A percentile compares a stretch with the other conserved stretches of the same genome.
Evolutionary conservation across 805 yeast genomes (phyloP).

Genomic region (Teunomyces barrocoloradensis): DNA sequence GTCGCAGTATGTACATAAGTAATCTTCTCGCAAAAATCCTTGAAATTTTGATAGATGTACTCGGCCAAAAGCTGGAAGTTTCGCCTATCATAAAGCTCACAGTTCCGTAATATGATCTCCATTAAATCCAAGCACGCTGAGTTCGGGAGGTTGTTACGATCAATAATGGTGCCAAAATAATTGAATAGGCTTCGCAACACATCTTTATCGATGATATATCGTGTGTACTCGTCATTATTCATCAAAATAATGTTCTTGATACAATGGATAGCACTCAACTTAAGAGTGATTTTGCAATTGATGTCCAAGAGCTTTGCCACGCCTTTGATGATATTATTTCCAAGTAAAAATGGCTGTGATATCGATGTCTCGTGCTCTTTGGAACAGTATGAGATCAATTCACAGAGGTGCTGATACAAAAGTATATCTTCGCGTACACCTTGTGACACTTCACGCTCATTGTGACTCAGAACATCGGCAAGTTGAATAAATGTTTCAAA

Average conservation of each 20-base stretch:
- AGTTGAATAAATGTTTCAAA: conserved; percentile 48
- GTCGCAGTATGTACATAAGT: conserved; percentile 26
- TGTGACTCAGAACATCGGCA: conserved; percentile 10
- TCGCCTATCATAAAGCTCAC: conserved; percentile 17
- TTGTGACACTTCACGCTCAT: conserved; percentile 4
- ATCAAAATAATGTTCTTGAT: conserved; percentile 58
- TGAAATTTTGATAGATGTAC: conserved; percentile 31
- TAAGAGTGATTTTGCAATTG: conserved; percentile 47
- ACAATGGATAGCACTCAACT: conserved; percentile 68
- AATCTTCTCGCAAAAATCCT: conserved; percentile 19
- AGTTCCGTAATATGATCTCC: conserved; percentile 38
- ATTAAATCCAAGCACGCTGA: conserved; percentile 74
- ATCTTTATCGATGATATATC: conserved; percentile 55
- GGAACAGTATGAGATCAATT: conserved; percentile 65
- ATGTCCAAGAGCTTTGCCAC: conserved; percentile 48
- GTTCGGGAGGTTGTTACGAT: conserved; percentile 60
- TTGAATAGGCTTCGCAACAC: conserved; percentile 49
- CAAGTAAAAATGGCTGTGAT: conserved; percentile 63
- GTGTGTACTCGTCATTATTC: conserved; percentile 60
- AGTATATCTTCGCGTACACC: conserved; percentile 33
- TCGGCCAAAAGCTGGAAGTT: conserved; percentile 29
- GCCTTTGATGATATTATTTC: conserved; percentile 56
- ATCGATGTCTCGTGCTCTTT: conserved; percentile 57
- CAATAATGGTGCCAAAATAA: conserved; percentile 47
- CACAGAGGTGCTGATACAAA: conserved; percentile 61